These are phyloP conservation scores for Kwoniella mangroviensis DNA, from an alignment of 768 basidiomycete genomes.

Conservation along the genomic window DNA sequence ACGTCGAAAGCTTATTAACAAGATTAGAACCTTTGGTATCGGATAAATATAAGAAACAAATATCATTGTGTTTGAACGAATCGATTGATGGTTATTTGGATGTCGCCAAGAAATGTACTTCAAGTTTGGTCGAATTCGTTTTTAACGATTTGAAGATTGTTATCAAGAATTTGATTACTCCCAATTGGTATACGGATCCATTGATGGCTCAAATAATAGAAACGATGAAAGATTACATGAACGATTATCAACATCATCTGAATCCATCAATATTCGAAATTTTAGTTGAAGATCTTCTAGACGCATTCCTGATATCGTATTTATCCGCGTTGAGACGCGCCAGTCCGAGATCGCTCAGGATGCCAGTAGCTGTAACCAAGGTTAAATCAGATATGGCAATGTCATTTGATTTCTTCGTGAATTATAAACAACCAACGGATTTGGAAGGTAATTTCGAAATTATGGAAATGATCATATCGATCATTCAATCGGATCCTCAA, in stretches of 20 bases:
- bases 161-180: conserved; percentile 77
- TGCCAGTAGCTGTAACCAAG: conserved; percentile 80
- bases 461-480: conserved; percentile 76
- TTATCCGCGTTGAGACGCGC: conserved; percentile 83
- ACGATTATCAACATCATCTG: conserved; percentile 89
- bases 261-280: conserved; percentile 89
- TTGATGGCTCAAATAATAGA: conserved; percentile 85
- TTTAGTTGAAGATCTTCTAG: conserved; percentile 87
- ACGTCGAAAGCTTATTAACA: conserved; percentile 79
- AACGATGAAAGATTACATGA: conserved; percentile 95
- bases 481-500: conserved; percentile 84
- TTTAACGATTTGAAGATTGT: conserved; percentile 93
- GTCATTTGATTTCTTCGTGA: conserved; percentile 78
- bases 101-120: conserved; percentile 95
- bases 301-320: conserved; percentile 86
- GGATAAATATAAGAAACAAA: conserved; percentile 81
- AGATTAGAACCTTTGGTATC: conserved; percentile 90
- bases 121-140: conserved; percentile 89
- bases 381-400: conserved; percentile 80
- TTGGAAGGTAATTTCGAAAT: conserved; percentile 83
- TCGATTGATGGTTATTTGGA: conserved; percentile 98
- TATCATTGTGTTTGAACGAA: conserved; percentile 86
- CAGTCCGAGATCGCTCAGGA: conserved; percentile 70
- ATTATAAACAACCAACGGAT: conserved; percentile 75
- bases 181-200: conserved; percentile 81